phyloP scores from a whole-genome alignment of 768 basidiomycete species.

The Trametes cubensis region DNA sequence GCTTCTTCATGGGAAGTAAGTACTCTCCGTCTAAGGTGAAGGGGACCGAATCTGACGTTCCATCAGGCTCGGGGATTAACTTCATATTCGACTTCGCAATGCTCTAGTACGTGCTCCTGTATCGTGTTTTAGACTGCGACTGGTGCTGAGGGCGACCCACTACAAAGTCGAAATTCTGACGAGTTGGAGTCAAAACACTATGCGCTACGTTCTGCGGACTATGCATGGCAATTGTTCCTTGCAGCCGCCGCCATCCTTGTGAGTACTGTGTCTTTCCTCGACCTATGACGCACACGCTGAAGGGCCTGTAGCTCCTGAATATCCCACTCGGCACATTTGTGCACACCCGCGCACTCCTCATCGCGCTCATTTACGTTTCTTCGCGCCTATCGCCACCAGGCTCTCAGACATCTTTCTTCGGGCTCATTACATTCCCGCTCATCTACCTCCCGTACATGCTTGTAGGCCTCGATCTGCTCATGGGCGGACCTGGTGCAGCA shows the following conservation, averaged over 20 bases:
- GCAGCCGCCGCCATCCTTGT: slow-evolving; percentile 63
- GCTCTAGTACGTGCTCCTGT: slow-evolving; percentile 57
- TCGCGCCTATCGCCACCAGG: slow-evolving; percentile 68
- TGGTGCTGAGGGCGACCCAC: background rate
- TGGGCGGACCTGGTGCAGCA: slow-evolving; percentile 59
- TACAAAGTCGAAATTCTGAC: slow-evolving; percentile 62
- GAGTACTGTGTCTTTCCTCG: slow-evolving; percentile 33
- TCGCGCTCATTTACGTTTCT: slow-evolving; percentile 69
- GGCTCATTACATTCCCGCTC: slow-evolving; percentile 73
- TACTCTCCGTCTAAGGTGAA: background rate
- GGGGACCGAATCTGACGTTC: background rate
- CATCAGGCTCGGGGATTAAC: slow-evolving; percentile 50
- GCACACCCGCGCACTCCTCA: slow-evolving; percentile 67
- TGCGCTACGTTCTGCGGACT: slow-evolving; percentile 63
- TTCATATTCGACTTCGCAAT: slow-evolving; percentile 70
- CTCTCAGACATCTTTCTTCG: slow-evolving; percentile 73
- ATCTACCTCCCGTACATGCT: slow-evolving; percentile 75
- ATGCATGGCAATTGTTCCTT: slow-evolving; percentile 72
- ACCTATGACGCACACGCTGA: background rate
- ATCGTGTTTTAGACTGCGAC: background rate
- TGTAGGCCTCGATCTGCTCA: slow-evolving; percentile 70
- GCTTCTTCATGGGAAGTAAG: slow-evolving; percentile 71
- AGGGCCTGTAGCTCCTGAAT: slow-evolving; percentile 43
- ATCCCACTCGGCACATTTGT: slow-evolving; percentile 58
- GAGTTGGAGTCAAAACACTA: slow-evolving; percentile 68